These are phyloP conservation scores for Melampsora larici-populina DNA, from an alignment of 1,284 basidiomycete genomes.

Conservation along the genomic window DNA sequence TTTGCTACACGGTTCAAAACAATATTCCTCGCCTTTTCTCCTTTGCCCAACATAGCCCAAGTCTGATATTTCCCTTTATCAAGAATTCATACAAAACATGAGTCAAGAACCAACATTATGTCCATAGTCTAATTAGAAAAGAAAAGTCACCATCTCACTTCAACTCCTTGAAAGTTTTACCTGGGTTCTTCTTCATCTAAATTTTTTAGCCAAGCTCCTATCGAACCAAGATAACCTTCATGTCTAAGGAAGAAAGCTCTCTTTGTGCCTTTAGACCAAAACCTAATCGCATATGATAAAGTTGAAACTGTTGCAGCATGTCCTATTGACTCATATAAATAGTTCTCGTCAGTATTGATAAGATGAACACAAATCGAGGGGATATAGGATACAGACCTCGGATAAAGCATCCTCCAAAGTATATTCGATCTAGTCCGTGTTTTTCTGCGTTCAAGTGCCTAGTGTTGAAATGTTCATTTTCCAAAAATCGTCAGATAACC, in stretches of 20 bases:
- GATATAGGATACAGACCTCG: conserved; percentile 64
- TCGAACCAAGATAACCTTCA: conserved; percentile 88
- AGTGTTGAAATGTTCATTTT: conserved; percentile 40
- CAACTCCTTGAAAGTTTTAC: background rate
- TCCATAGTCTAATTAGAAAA: no score
- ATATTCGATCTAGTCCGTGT: conserved; percentile 92
- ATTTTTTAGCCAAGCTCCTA: conserved; percentile 92
- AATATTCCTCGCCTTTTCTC: no score
- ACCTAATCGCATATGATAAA: conserved; percentile 96
- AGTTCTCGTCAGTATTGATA: background rate
- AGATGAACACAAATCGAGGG: background rate
- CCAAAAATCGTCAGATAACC: conserved; percentile 26
- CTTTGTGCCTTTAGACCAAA: conserved; percentile 98
- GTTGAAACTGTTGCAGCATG: conserved; percentile 97
- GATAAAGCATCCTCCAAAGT: conserved; percentile 99
- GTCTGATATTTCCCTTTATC: no score
- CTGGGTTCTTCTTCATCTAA: conserved; percentile 57
- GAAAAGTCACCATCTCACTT: no score
- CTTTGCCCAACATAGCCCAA: no score
- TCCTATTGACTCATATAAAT: conserved; percentile 59
- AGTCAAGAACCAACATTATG: no score
- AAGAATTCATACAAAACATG: no score
- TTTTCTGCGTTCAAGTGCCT: conserved; percentile 99
- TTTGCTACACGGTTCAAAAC: no score
- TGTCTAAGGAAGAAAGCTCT: conserved; percentile 93